phyloP scores from a whole-genome alignment of 2,329 filamentous ascomycete genomes.

The Penicillium sclerotiorum region DNA sequence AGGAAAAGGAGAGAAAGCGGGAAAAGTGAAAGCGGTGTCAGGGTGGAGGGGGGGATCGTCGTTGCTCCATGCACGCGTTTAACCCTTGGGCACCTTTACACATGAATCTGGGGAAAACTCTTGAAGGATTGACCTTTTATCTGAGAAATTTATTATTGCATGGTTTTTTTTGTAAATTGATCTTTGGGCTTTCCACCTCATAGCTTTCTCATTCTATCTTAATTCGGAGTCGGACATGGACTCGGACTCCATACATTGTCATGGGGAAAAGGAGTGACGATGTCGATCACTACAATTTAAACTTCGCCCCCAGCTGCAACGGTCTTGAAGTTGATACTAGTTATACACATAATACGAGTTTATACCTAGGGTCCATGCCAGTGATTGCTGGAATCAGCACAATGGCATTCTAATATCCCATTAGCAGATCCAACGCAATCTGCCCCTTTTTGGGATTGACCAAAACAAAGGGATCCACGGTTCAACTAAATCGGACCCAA shows the following conservation, averaged over 20 bases:
- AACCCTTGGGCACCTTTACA: background rate
- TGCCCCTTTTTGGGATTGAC: conserved; percentile 11
- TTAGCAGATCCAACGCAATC: background rate
- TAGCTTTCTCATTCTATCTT: too few relatives aligned
- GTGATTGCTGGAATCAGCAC: too few relatives aligned
- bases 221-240: too few relatives aligned
- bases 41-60: conserved; percentile 25
- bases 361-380: too few relatives aligned
- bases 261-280: conserved; percentile 1
- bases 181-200: too few relatives aligned
- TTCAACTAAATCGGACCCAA: conserved; percentile 19
- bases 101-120: background rate
- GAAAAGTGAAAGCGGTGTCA: conserved; percentile 28
- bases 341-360: too few relatives aligned
- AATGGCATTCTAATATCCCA: too few relatives aligned
- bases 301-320: too few relatives aligned
- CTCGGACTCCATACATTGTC: background rate
- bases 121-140: background rate
- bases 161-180: too few relatives aligned
- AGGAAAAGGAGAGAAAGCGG: conserved; percentile 25
- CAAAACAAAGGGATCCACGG: conserved; percentile 29
- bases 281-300: conserved; percentile 10
- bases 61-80: conserved; percentile 15
- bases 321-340: too few relatives aligned
- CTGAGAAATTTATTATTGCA: too few relatives aligned